Percentiles rank a stretch among this genome's conserved stretches.
Evolutionary conservation across 1,284 basidiomycete genomes (phyloP).

Genomic region (Peniophora sp.): DNA sequence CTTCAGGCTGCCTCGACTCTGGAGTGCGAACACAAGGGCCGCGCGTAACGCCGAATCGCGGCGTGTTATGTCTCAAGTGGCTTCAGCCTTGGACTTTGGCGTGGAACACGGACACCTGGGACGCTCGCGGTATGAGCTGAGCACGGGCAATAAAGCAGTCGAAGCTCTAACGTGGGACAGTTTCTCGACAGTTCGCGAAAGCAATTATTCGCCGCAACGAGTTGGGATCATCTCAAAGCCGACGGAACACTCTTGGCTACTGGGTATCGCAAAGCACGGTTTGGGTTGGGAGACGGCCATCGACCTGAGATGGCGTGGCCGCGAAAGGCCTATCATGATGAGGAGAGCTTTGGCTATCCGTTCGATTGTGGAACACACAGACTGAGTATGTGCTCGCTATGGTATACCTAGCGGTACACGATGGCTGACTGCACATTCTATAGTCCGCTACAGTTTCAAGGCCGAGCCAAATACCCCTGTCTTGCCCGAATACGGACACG

Average conservation of each 20-base stretch:
- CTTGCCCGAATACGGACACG: background rate
- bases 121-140: too few species aligned
- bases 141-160: conserved; percentile 4
- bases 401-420: too few species aligned
- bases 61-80: too few species aligned
- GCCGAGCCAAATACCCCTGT: background rate
- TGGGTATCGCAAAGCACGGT: background rate
- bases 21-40: too few species aligned
- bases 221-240: background rate
- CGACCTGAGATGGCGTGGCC: too few species aligned
- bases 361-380: background rate
- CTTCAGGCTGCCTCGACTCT: too few species aligned
- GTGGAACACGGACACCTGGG: too few species aligned
- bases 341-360: background rate
- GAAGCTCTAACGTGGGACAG: conserved; percentile 2
- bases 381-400: background rate
- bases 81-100: too few species aligned
- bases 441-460: conserved; percentile 1
- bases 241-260: background rate
- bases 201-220: background rate
- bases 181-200: too few species aligned
- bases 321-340: background rate
- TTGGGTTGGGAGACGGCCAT: too few species aligned
- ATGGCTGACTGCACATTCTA: background rate
- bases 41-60: too few species aligned